Percentiles rank a stretch among this genome's conserved stretches.
phyloP scores from a whole-genome alignment of 352 stramenopile species.

The Blastocystis sp. region DNA sequence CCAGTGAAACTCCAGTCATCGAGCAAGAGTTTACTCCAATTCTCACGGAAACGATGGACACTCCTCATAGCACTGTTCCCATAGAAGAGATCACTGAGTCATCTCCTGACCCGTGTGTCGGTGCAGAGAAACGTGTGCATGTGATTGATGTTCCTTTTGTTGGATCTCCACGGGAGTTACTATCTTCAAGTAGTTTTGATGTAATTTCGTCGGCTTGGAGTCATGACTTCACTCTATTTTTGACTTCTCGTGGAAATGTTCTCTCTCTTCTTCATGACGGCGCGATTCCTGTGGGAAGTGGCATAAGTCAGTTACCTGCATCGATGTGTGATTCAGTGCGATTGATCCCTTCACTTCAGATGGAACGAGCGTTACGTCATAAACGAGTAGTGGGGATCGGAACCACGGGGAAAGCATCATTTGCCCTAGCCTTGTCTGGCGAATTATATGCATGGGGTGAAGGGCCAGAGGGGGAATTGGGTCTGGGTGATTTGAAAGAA shows the following conservation, averaged over 20 bases:
- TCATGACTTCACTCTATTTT: neutral
- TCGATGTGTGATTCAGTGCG: neutral
- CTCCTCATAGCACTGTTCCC: neutral
- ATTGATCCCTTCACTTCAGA: neutral
- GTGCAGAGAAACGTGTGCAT: neutral
- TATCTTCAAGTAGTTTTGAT: neutral
- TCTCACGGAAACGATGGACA: neutral
- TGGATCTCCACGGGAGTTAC: neutral
- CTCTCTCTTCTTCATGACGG: neutral
- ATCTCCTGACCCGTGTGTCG: neutral
- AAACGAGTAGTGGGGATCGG: neutral
- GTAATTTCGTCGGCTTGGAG: neutral
- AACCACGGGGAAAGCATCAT: neutral
- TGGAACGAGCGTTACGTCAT: neutral
- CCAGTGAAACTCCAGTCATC: neutral
- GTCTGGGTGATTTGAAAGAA: neutral
- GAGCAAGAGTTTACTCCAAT: neutral
- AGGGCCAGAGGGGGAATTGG: neutral
- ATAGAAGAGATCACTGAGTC: neutral
- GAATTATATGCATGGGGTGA: conserved; percentile 35
- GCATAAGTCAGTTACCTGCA: neutral
- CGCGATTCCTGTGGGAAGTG: neutral
- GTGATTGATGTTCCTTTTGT: neutral
- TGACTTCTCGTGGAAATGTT: neutral
- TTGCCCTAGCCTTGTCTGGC: neutral